Base-by-base conservation (phyloP, 805 yeast genomes). In the Candida khao-thaluensis region DNA sequence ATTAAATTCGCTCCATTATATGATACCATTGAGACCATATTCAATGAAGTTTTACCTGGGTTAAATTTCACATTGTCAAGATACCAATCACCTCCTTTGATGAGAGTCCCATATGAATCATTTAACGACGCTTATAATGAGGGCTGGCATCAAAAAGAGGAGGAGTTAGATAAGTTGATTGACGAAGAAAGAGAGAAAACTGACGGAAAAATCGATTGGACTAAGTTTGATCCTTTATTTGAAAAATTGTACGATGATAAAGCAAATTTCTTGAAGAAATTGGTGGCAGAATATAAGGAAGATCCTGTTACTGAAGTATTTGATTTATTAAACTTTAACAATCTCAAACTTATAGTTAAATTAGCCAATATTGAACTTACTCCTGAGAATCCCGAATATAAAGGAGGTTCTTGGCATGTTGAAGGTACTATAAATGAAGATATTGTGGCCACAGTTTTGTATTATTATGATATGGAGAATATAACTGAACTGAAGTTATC, bases 331-430 rank as follows among this genome's bases (percentile, higher is more conserved):
- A 37, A 25, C 5, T 53, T 54, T 31, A 44, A 51, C 8, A 36
- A 53, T 12, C 40, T 64, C 29, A 64, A 66, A 41, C 71, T 69
- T 2, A 63, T 69, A 30, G 64, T 57, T 8, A 69, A 69, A 40
- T 27, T 69, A 45, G 71, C 72, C 15, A 63, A 61, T 42, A 69
- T 69, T 32, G 64, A 62, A 37, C 49, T 69, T 35, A 64, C 69
- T 1, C 72, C 74, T 0, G 69, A 67, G 30, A 59, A 57, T 18
- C 68, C 72, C 2, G 37, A 35, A 2, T 69, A 68, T 37, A 38
- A 47, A 2, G 74, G 74, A 2, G 72, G 73, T 1, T 44, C 66
- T 2, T 69, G 73, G 73, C 73, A 69, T 39, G 59, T 68, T 1
- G 72, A 69, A 47, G 74, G 73, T 1, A 54, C 66, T 6, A 56